Evolutionary conservation across 805 yeast genomes (phyloP), one percentile per base, ranked within the genome.

Genomic region (Metschnikowia reukaufii): DNA sequence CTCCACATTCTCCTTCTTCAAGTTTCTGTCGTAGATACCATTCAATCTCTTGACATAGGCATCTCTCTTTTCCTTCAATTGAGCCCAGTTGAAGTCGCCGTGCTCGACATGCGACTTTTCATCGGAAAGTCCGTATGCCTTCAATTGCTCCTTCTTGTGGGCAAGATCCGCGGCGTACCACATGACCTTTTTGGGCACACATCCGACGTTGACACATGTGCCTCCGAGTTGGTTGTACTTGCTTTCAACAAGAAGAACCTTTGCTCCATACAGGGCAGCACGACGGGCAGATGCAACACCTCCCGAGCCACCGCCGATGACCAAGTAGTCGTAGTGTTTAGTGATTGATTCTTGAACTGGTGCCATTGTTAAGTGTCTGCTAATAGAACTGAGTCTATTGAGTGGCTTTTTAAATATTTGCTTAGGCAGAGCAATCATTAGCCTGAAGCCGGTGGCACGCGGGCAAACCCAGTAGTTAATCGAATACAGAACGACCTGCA

Each of bases 271-370:
- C 27, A 82, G 78, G 31, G 98, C 97, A 10, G 99, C 98, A 60
- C 98, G 82, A 68, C 99, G 83, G 13, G 97, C 95, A 17, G 95
- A 84, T n/a, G 99, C 97, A 37, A 94, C 97, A 57, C 99, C 99
- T 39, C 98, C 99, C 31, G 97, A 89, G 12, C 99, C 99, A 48
- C 99, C 99, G 43, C 99, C 99, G 56, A 94, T 94, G 48, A 94
- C 99, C 42, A 94, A 73, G 65, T 88, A 92, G 62, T 94, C 90
- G 76, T 83, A 94, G 65, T 88, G 92, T 42, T 71, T 63, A 19
- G 59, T 47, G 21, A 63, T 42, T 20, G 63, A 46, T n/a, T 50
- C 44, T 41, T 63, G 47, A 59, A 74, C 31, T 23, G 85, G 82
- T 34, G 88, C 81, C 89, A 84, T 84, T 9, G 58, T 47, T 31